phyloP scores from a whole-genome alignment of 306 rosid species.

The Crotalaria pallida region DNA sequence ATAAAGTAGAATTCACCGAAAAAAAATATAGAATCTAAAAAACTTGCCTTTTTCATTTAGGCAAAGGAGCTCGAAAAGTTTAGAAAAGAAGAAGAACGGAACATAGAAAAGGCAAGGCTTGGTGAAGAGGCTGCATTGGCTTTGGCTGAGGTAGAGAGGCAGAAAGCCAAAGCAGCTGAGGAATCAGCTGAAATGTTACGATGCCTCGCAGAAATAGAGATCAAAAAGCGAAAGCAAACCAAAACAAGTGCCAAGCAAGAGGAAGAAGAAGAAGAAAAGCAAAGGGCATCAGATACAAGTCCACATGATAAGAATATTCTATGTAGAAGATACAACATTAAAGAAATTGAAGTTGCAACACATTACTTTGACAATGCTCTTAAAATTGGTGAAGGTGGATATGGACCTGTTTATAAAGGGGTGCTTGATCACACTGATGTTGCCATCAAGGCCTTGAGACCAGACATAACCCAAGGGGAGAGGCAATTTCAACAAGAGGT shows the following conservation, averaged over 20 bases:
- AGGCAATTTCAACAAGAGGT: slow-evolving; percentile 83
- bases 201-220: not conserved
- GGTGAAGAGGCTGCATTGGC: not conserved
- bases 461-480: slow-evolving; percentile 64
- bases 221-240: not conserved
- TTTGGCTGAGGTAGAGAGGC: not conserved
- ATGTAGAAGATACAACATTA: slow-evolving; percentile 47
- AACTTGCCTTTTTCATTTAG: slow-evolving; percentile 26
- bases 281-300: slow-evolving; percentile 12
- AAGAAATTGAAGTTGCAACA: slow-evolving; percentile 68
- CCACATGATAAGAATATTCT: not conserved
- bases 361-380: slow-evolving; percentile 41
- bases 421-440: slow-evolving; percentile 50
- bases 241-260: slow-evolving; percentile 36
- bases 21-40: not conserved
- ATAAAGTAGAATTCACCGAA: not conserved
- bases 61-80: slow-evolving; percentile 31
- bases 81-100: slow-evolving; percentile 23
- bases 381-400: slow-evolving; percentile 85
- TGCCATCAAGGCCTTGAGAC: slow-evolving; percentile 74
- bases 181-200: not conserved
- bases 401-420: slow-evolving; percentile 75
- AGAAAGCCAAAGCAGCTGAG: not conserved
- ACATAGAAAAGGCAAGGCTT: not conserved
- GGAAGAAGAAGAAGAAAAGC: slow-evolving; percentile 36